phyloP scores from a whole-genome alignment of 2,329 filamentous ascomycete genomes.

The Talaromyces sp. region DNA sequence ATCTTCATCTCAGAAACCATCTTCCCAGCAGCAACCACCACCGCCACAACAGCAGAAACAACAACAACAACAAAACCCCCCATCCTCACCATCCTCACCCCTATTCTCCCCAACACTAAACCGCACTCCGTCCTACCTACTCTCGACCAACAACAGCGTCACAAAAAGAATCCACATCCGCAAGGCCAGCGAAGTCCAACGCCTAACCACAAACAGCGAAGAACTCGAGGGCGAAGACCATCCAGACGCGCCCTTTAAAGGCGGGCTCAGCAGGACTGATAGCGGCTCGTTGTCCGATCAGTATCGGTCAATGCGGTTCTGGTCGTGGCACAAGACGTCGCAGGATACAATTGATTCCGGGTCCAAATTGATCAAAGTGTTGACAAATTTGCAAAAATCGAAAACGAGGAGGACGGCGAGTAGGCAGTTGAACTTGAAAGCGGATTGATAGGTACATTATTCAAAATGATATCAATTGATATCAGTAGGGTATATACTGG shows the following conservation, averaged over 20 bases:
- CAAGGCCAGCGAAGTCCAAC: background rate
- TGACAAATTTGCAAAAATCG: constrained; percentile 18
- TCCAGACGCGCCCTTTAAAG: background rate
- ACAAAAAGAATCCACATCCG: background rate
- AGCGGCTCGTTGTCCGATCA: background rate
- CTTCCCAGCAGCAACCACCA: background rate
- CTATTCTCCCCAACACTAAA: background rate
- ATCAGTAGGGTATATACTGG: too few species aligned
- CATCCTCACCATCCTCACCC: background rate
- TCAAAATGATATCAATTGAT: too few species aligned
- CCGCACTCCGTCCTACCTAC: background rate
- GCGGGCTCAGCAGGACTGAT: background rate
- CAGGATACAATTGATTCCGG: constrained; percentile 50
- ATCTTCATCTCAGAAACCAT: background rate
- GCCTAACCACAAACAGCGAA: background rate
- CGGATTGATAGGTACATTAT: background rate
- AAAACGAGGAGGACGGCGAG: background rate
- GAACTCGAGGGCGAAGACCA: background rate
- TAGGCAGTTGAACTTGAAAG: background rate
- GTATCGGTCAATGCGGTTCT: constrained; percentile 38
- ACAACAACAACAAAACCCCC: background rate
- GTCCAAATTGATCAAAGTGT: constrained; percentile 46
- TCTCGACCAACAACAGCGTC: background rate
- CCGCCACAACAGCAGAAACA: background rate
- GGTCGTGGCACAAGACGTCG: constrained; percentile 48